Percentiles rank a stretch among this genome's conserved stretches.
These are phyloP conservation scores for Chaetoscypha palmicola DNA, from an alignment of 2,329 filamentous ascomycete genomes.

Conservation along the genomic window DNA sequence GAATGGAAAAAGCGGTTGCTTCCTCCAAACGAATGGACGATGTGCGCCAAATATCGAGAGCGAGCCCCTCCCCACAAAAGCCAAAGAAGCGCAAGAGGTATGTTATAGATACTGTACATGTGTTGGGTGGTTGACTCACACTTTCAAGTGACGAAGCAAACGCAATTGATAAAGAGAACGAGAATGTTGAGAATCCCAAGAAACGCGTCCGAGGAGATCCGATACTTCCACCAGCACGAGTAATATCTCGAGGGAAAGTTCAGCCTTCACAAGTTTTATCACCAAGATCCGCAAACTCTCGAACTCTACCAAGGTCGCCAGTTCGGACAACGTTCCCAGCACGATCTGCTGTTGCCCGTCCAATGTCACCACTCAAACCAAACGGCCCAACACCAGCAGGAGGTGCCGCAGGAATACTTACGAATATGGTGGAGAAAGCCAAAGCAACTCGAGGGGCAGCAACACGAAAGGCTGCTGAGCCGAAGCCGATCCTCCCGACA, in stretches of 20 bases:
- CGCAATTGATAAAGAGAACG: conserved; percentile 76
- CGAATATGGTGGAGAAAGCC: conserved; percentile 54
- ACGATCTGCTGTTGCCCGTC: conserved; percentile 51
- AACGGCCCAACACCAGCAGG: conserved; percentile 18
- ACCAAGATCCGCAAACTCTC: conserved; percentile 52
- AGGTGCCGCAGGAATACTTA: conserved; percentile 40
- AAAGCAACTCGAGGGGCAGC: conserved; percentile 47
- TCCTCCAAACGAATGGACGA: conserved; percentile 24
- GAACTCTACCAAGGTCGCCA: conserved; percentile 33
- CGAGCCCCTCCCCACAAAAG: conserved; percentile 26
- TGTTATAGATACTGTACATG: too few species aligned
- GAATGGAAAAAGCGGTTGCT: conserved; percentile 14
- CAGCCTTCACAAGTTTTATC: conserved; percentile 61
- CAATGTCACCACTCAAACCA: conserved; percentile 56
- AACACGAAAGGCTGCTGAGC: conserved; percentile 29
- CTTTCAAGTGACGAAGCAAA: conserved; percentile 48
- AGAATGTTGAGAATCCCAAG: conserved; percentile 62
- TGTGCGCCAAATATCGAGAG: conserved; percentile 17
- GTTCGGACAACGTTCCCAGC: conserved; percentile 36
- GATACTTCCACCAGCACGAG: conserved; percentile 27
- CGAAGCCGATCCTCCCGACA: conserved; percentile 5
- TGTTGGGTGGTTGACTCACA: too few species aligned
- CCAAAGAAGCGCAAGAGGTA: conserved; percentile 47
- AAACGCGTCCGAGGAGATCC: conserved; percentile 44
- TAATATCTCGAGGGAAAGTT: conserved; percentile 37